phyloP scores from a whole-genome alignment of 257 asterid species.

The Solanum dulcamara region DNA sequence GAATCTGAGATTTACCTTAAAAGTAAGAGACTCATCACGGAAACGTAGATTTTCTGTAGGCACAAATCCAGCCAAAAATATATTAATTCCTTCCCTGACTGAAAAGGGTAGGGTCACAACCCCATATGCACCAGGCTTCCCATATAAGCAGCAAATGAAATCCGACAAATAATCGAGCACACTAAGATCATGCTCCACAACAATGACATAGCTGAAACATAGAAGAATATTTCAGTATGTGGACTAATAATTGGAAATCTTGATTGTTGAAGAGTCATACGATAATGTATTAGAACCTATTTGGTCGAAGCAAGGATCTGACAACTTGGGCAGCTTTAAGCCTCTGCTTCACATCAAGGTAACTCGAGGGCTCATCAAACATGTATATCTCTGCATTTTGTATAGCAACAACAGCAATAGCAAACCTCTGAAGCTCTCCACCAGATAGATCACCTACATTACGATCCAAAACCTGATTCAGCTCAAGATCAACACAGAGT shows the following conservation, averaged over 20 bases:
- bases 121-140: slow-evolving; percentile 95
- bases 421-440: slow-evolving; percentile 99
- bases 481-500: slow-evolving; percentile 80
- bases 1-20: slow-evolving; percentile 38
- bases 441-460: slow-evolving; percentile 97
- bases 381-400: slow-evolving; percentile 96
- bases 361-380: slow-evolving; percentile 99
- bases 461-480: slow-evolving; percentile 90
- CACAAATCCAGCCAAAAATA: slow-evolving; percentile 89
- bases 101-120: slow-evolving; percentile 98
- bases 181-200: slow-evolving; percentile 95
- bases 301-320: slow-evolving; percentile 91
- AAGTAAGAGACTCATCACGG: slow-evolving; percentile 85
- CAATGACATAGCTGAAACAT: slow-evolving; percentile 75
- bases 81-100: slow-evolving; percentile 95
- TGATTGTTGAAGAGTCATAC: background rate
- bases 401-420: slow-evolving; percentile 87
- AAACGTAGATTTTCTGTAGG: slow-evolving; percentile 92
- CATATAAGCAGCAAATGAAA: slow-evolving; percentile 95
- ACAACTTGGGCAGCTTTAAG: slow-evolving; percentile 96
- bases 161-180: slow-evolving; percentile 92
- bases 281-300: slow-evolving; percentile 35
- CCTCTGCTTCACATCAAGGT: slow-evolving; percentile 97
- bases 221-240: background rate
- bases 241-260: background rate